Evolutionary conservation across 371 early-diverging fungal species (phyloP), one percentile per base, ranked within the genome.

Genomic region (Mucor saturninus): DNA sequence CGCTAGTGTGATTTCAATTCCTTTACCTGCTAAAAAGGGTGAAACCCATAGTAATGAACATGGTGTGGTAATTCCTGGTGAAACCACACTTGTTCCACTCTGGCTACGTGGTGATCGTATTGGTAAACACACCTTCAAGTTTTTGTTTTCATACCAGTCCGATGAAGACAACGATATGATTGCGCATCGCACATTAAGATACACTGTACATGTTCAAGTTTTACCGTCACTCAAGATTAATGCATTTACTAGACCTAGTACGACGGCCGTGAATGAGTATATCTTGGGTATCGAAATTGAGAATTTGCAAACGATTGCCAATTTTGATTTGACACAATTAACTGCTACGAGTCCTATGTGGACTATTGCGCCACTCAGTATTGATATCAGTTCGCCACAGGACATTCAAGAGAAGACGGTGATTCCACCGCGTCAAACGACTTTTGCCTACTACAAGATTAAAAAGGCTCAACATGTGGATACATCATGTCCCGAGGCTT

Each of bases 61-160:
- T 21, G 62, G 62, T 14, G 79, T 85, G 6, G 81, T 96, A 15
- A 85, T 69, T 2, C 86, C 96, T 0, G 94, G 93, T 0, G 81
- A 81, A 51, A 89, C 91, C 0, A 86, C 91, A 2, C 64, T 78
- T 1, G 82, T 98, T 2, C 95, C 97, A 0, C 65, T 95, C 37
- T 96, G 95, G 95, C 73, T 96, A 14, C 89, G 96, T 13, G 95
- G 94, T 3, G 96, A 95, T 68, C 87, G 89, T 37, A 92, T 95
- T 53, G 98, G 98, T 42, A 88, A 88, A 52, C 94, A 95, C 65
- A 78, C 74, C 29, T 89, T 95, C 59, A 74, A 85, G 54, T 81
- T 97, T 59, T 68, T 87, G 21, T 88, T 89, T 56, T 80, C 83
- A 0, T 89, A 88, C 64, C 83, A 90, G 57, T 89, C 91, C 0